Conservation (phyloP, 2,329 filamentous ascomycete species). For the Trichoderma asperellum region DNA sequence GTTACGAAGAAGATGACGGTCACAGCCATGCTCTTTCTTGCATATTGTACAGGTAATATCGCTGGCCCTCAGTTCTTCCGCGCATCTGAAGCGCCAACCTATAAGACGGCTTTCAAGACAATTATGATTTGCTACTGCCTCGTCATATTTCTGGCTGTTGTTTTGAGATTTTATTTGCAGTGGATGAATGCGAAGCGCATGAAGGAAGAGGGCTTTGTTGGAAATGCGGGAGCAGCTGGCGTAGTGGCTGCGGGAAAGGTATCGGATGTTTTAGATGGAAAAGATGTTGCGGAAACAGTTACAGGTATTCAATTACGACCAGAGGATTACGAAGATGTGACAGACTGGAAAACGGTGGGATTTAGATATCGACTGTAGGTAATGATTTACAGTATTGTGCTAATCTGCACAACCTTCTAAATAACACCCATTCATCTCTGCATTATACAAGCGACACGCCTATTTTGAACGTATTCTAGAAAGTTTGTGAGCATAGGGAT, state of each 20-base stretch:
- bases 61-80: constrained; percentile 60
- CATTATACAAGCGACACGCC: no score
- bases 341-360: constrained; percentile 62
- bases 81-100: constrained; percentile 53
- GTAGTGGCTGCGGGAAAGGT: constrained; percentile 46
- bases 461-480: background rate
- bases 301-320: constrained; percentile 45
- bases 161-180: constrained; percentile 53
- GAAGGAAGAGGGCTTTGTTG: constrained; percentile 49
- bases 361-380: constrained; percentile 60
- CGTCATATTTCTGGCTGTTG: constrained; percentile 49
- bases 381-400: background rate
- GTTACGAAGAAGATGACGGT: constrained; percentile 65
- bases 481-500: background rate
- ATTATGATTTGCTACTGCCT: constrained; percentile 62
- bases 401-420: background rate
- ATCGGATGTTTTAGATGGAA: constrained; percentile 35
- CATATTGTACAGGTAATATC: constrained; percentile 61
- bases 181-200: constrained; percentile 50
- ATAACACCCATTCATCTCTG: background rate
- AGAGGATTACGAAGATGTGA: constrained; percentile 60
- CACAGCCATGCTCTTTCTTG: constrained; percentile 58
- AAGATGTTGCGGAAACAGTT: constrained; percentile 40
- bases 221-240: constrained; percentile 49
- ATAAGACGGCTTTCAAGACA: constrained; percentile 57